A percentile compares a stretch with the other conserved stretches of the same genome.
These are phyloP conservation scores for Laetiporus sulphureus DNA, from an alignment of 1,284 basidiomycete species.

Conservation along the genomic window DNA sequence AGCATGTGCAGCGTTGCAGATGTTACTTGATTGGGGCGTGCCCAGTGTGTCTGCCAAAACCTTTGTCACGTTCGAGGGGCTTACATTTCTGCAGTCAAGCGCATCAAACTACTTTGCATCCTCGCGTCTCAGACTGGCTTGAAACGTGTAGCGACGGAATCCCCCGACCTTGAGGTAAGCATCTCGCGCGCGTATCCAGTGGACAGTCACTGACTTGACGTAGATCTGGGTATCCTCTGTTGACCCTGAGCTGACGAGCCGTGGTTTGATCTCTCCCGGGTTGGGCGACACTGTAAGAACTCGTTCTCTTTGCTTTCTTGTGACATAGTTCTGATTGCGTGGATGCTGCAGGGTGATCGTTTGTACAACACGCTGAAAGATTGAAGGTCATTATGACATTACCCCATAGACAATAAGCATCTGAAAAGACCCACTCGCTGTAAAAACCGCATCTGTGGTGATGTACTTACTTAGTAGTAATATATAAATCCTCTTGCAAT, in stretches of 20 bases:
- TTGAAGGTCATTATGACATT: slow-evolving; percentile 3
- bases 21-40: slow-evolving; percentile 87
- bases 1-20: slow-evolving; percentile 76
- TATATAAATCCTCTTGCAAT: too few species aligned
- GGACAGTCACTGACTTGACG: neutral
- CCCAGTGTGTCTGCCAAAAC: slow-evolving; percentile 32
- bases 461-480: too few species aligned
- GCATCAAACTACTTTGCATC: slow-evolving; percentile 82
- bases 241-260: slow-evolving; percentile 62
- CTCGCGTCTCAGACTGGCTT: slow-evolving; percentile 78
- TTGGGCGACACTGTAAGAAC: slow-evolving; percentile 71
- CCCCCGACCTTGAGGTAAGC: slow-evolving; percentile 75
- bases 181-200: slow-evolving; percentile 3
- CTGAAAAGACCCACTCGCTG: too few species aligned
- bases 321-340: neutral
- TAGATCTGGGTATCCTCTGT: slow-evolving; percentile 84
- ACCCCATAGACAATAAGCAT: neutral
- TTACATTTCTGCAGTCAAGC: slow-evolving; percentile 37
- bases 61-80: neutral
- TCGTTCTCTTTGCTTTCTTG: neutral
- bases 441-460: too few species aligned
- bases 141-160: slow-evolving; percentile 54
- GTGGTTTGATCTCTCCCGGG: slow-evolving; percentile 82
- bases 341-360: slow-evolving; percentile 26
- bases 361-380: slow-evolving; percentile 29